Evolutionary conservation across 2,329 filamentous ascomycete species (phyloP), one percentile per base, ranked within the genome.

Genomic region (Esteya vermicola): DNA sequence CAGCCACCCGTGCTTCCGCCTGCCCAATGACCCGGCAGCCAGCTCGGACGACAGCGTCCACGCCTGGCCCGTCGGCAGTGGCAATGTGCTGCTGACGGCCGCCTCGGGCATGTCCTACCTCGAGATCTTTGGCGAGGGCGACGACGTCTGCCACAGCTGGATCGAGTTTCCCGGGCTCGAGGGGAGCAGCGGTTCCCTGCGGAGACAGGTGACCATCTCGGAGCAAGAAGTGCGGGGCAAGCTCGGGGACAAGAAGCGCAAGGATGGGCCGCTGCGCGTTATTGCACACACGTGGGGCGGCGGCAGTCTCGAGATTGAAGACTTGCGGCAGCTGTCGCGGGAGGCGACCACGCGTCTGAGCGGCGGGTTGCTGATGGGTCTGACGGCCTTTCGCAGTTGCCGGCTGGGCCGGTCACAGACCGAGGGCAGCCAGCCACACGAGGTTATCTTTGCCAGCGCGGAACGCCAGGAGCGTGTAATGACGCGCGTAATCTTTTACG

Each of bases 1-100:
- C 47, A 81, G 79, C 49, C 91, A 98, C 54, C 85, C 88, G 4
- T 86, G 84, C 56, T 96, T 98, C 65, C 72, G 78, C 40, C 70
- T 93, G 39, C 85, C 88, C 0, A 80, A 76, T 41, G 91, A 96
- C 51, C 61, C 72, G 6, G 61, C 71, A 14, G 56, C 72, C 30
- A 70, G 66, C 46, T 60, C 68, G 1, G 88, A 95, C 49, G 72
- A 74, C 27, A 86, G 84, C 47, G 72, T 95, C 2, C 85, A 93
- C 52, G 83, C 84, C 1, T 96, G 85, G 78, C 77, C 82, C 0
- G 75, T 89, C 1, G 88, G 93, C 43, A 77, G 77, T 44, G 77
- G 79, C 10, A 80, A 78, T 41, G 72, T 91, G 13, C 63, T 91
- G 32, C 69, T 88, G 16, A 86, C 82, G 31, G 84, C 89, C 3